Conservation (phyloP, 805 yeast species). For the Dipodascopsis tothii region DNA sequence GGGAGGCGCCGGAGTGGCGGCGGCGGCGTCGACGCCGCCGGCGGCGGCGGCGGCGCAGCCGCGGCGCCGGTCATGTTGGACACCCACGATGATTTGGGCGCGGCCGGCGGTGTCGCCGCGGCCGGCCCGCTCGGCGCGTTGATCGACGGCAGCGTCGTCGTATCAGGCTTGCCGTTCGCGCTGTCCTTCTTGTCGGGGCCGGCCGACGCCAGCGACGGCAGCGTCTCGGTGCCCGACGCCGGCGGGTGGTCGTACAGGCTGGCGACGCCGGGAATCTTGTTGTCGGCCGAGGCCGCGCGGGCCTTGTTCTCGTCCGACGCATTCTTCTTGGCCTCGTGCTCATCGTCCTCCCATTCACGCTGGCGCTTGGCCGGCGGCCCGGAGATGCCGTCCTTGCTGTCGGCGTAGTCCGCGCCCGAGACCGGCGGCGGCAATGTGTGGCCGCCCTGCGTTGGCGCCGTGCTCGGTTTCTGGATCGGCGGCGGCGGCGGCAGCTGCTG, state of each 20-base stretch:
- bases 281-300: background rate
- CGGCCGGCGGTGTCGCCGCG: conserved; percentile 2
- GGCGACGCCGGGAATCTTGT: conserved; percentile 17
- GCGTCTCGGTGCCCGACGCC: conserved; percentile 4
- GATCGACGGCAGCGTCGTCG: conserved; percentile 7
- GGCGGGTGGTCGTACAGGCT: conserved; percentile 9
- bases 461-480: background rate
- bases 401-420: conserved; percentile 3
- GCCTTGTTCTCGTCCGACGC: conserved; percentile 15
- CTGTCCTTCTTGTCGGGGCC: conserved; percentile 3
- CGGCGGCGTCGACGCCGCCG: background rate
- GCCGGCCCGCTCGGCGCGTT: conserved; percentile 5
- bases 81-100: background rate
- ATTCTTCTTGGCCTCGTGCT: conserved; percentile 15
- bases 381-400: conserved; percentile 4
- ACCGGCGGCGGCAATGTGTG: background rate
- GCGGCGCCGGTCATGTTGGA: background rate
- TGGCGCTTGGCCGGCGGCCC: conserved; percentile 12
- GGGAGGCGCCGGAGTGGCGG: no score
- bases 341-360: conserved; percentile 20
- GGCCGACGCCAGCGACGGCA: conserved; percentile 1
- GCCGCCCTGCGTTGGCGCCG: conserved; percentile 6
- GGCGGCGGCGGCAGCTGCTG: background rate
- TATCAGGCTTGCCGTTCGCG: background rate
- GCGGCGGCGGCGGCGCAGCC: background rate